Evolutionary conservation across 106 monocot species (phyloP), one percentile per base, ranked within the genome.

Genomic region (Alisma plantagoaquatica): DNA sequence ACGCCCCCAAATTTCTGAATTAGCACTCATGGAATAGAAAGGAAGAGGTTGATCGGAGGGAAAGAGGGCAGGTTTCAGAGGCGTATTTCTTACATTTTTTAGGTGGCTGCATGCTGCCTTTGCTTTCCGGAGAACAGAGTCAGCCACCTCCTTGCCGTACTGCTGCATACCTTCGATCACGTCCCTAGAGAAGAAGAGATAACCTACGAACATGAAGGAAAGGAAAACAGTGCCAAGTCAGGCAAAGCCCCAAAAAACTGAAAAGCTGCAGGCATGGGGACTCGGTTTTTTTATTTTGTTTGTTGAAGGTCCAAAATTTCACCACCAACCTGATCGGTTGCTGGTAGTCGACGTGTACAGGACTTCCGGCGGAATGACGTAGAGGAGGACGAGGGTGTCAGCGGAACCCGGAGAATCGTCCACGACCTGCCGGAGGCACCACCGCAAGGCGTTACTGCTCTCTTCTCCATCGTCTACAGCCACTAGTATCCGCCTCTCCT

Each of bases 381-480:
- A 61, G 35, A 82, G 46, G 44, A 82, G 73, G 57, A 77, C 23
- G 17, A 82, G 31, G 8, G 58, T 56, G 41, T 82, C 73, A 35
- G 25, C 41, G 49, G 38, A 43, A 5, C 2, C 41, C 3, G 11
- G 2, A 0, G 51, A 41, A n/a, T n/a, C n/a, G n/a, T n/a, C n/a
- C 19, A 73, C 54, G 14, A 82, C 53, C 56, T 77, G 73, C 46
- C 59, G 21, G 50, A 83, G 57, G 70, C 77, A 73, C 82, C 82
- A 77, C 12, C 21, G 31, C 51, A 83, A 68, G 0, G 81, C 81
- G 64, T 82, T 44, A 57, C 29, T 31, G 73, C 81, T 83, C 77
- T 87, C 82, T 33, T 87, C 78, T 12, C 87, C 54, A 29, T 61
- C 82, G 75, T 87, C 87, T 49, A 87, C 65, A n/a, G 78, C 87